A percentile compares a stretch with the other conserved stretches of the same genome.
phyloP scores from a whole-genome alignment of 495 filamentous ascomycete genomes.

The Neurospora sp. region DNA sequence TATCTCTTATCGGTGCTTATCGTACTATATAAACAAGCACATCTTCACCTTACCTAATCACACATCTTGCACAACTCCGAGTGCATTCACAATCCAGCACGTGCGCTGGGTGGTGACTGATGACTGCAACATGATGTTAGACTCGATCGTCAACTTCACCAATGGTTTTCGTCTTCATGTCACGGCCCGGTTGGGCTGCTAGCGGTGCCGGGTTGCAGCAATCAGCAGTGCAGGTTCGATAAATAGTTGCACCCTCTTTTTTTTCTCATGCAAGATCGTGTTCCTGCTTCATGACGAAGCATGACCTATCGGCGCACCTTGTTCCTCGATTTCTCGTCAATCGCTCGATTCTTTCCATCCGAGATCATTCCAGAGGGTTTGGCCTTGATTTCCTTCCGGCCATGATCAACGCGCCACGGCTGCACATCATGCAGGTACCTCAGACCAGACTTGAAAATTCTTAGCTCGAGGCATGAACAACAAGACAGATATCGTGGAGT shows the following conservation, averaged over 20 bases:
- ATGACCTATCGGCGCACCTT: background rate
- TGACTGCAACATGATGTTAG: background rate
- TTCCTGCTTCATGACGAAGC: constrained; percentile 1
- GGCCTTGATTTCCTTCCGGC: background rate
- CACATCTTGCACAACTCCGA: background rate
- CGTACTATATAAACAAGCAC: background rate
- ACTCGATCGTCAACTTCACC: background rate
- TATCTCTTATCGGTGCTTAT: background rate
- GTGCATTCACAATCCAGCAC: background rate
- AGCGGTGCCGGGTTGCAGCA: background rate
- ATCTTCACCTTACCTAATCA: background rate
- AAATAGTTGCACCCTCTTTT: background rate
- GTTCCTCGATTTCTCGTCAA: background rate
- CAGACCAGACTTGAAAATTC: background rate
- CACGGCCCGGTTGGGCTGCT: background rate
- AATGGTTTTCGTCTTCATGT: background rate
- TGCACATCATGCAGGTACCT: constrained; percentile 13
- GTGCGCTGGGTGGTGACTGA: background rate
- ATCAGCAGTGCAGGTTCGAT: background rate
- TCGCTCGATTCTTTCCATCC: background rate
- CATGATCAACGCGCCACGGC: constrained; percentile 5
- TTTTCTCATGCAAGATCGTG: background rate
- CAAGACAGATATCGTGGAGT: background rate
- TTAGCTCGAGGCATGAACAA: background rate
- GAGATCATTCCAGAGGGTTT: background rate